Evolutionary conservation across 208 protist genomes (phyloP).

Genomic region (Crithidia expoeki): DNA sequence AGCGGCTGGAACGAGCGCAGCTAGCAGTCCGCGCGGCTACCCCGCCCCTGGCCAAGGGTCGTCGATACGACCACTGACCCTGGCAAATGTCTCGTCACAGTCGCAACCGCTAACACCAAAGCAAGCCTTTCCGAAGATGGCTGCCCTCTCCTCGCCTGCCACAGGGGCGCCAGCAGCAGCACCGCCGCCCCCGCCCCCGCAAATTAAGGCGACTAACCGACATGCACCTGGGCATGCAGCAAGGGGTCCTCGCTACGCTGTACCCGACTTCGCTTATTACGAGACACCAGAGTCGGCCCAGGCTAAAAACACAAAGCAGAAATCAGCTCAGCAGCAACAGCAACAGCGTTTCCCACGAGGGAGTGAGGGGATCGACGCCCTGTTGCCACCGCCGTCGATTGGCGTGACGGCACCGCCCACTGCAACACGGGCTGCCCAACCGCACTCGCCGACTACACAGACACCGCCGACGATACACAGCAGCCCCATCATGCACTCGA

Average conservation of each 20-base stretch:
- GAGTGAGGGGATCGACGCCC: neutral
- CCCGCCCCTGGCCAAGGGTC: neutral
- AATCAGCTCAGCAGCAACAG: neutral
- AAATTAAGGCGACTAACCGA: neutral
- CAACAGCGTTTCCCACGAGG: neutral
- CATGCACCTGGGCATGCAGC: neutral
- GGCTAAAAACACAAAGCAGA: neutral
- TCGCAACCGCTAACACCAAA: neutral
- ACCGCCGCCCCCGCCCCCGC: conserved; percentile 13
- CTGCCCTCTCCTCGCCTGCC: neutral
- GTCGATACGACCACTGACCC: neutral
- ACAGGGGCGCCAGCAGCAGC: neutral
- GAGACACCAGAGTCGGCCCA: neutral
- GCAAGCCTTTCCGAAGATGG: conserved; percentile 5
- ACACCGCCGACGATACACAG: conserved; percentile 5
- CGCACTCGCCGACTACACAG: neutral
- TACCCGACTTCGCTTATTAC: conserved; percentile 18
- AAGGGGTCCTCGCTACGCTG: conserved; percentile 13
- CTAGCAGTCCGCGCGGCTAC: neutral
- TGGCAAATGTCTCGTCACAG: neutral
- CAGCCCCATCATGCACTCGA: conserved; percentile 1
- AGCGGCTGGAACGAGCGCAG: neutral
- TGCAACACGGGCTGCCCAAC: neutral
- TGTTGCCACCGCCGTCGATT: neutral
- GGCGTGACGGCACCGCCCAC: neutral